Evolutionary conservation across 2,329 filamentous ascomycete genomes (phyloP).

Genomic region (Dothiorella sarmentorum): DNA sequence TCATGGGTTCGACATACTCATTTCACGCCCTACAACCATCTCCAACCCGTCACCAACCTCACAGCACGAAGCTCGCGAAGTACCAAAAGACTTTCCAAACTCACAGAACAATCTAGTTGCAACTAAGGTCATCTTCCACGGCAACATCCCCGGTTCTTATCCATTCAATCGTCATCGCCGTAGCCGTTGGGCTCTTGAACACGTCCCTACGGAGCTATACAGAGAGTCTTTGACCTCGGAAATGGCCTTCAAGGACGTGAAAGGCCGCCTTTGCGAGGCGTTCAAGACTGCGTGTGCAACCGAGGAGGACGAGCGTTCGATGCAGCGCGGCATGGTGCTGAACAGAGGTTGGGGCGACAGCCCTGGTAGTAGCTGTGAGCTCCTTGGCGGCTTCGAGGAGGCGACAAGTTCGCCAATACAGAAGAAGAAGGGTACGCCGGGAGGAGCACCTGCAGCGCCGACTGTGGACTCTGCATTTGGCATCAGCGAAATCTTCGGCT

Average conservation of each 20-base stretch:
- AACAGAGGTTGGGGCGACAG: conserved; percentile 91
- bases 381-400: conserved; percentile 66
- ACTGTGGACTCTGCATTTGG: conserved; percentile 53
- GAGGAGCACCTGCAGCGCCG: conserved; percentile 32
- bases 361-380: conserved; percentile 81
- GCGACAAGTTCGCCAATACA: conserved; percentile 4
- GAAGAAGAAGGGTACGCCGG: conserved; percentile 32
- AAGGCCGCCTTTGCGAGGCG: conserved; percentile 61
- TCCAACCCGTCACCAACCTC: conserved; percentile 59
- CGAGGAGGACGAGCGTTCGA: conserved; percentile 50
- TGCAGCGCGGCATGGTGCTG: conserved; percentile 70
- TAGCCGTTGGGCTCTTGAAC: conserved; percentile 76
- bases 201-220: conserved; percentile 39
- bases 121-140: conserved; percentile 89
- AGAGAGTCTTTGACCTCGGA: conserved; percentile 64
- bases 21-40: conserved; percentile 66
- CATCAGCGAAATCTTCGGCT: conserved; percentile 85
- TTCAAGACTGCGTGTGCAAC: conserved; percentile 67
- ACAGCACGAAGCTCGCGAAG: conserved; percentile 38
- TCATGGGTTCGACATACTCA: conserved; percentile 86
- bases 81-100: not conserved
- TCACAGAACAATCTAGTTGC: conserved; percentile 67
- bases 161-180: conserved; percentile 93
- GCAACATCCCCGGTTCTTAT: conserved; percentile 92
- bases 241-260: conserved; percentile 71